These are phyloP conservation scores for Cinnamomum micranthum DNA, from an alignment of 164 flowering plant species.

Conservation along the genomic window DNA sequence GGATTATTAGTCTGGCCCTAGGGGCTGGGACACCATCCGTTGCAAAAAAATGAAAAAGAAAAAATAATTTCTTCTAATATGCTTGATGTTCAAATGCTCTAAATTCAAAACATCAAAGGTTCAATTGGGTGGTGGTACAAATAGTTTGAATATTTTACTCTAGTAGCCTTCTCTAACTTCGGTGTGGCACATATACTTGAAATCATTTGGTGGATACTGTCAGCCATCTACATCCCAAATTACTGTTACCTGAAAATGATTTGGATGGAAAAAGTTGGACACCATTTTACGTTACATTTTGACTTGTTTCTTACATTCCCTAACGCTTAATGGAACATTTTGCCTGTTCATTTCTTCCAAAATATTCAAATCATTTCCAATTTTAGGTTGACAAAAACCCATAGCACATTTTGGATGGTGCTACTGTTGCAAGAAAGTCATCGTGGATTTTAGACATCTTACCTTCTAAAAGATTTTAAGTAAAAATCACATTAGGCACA, in stretches of 20 bases:
- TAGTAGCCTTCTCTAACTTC: background rate
- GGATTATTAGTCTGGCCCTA: too few relatives aligned
- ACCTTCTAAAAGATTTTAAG: too few relatives aligned
- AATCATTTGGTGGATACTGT: background rate
- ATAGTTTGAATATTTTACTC: background rate
- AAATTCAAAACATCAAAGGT: too few relatives aligned
- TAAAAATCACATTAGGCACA: too few relatives aligned
- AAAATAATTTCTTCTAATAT: background rate
- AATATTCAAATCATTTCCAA: background rate
- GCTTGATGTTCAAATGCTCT: background rate
- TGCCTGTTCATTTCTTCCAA: too few relatives aligned
- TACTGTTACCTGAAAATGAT: background rate
- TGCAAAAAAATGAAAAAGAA: too few relatives aligned
- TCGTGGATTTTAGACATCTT: too few relatives aligned
- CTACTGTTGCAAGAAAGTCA: too few relatives aligned
- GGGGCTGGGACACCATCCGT: too few relatives aligned
- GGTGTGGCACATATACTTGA: background rate
- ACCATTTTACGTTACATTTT: too few relatives aligned
- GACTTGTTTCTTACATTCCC: background rate
- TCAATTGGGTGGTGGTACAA: background rate
- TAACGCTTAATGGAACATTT: background rate
- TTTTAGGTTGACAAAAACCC: background rate
- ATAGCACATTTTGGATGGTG: too few relatives aligned
- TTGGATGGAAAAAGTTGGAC: background rate
- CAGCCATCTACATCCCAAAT: too few relatives aligned